Base-by-base conservation (phyloP, 2,329 filamentous ascomycete genomes). In the Hymenoscyphus repandus region DNA sequence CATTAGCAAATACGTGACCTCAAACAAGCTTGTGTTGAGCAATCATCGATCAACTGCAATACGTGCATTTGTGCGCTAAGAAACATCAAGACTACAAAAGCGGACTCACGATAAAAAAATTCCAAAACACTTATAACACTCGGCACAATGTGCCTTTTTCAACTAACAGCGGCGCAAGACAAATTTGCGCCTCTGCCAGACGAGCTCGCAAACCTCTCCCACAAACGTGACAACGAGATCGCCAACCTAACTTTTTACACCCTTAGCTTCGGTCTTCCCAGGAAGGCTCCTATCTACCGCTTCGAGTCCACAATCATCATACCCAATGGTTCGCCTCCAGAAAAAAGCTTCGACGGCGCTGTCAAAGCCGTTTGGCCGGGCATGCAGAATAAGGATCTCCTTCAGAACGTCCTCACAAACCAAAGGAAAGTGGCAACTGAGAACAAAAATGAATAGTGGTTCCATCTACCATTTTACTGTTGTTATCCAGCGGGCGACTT, bases 291-390 rank as follows among this genome's bases (percentile, higher is more conserved):
- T 4, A 43, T 51, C 18, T 15, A 39, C 37, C 49, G 49, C n/a
- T 59, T 57, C 38, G 51, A 59, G 47, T 58, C 51, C 44, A 58
- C 57, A 6, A 15, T 57, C 11, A 50, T 58, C 15, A 51, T 59
- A 17, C 57, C 57, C 3, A 2, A 36, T 2, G n/a, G 40, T 6
- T 41, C 55, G n/a, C 40, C 22, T 6, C 53, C 55, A 4, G 46
- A 54, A 20, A 17, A 18, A 15, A 42, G 12, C 70, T 0, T 75
- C 74, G 0, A 75, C 71, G 5, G 71, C 70, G 27, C 75, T 65
- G 12, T 79, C 71, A 54, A 80, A 79, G 49, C 72, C 71, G 49
- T 77, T 70, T 1, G 78, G 77, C 1, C 80, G 58, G 20, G 77
- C 72, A 22, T 60, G 11, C 49, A 58, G 18, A 45, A 38, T 20